These are phyloP conservation scores for Rhizopogon vulgaris DNA, from an alignment of 768 basidiomycete genomes.

Conservation along the genomic window DNA sequence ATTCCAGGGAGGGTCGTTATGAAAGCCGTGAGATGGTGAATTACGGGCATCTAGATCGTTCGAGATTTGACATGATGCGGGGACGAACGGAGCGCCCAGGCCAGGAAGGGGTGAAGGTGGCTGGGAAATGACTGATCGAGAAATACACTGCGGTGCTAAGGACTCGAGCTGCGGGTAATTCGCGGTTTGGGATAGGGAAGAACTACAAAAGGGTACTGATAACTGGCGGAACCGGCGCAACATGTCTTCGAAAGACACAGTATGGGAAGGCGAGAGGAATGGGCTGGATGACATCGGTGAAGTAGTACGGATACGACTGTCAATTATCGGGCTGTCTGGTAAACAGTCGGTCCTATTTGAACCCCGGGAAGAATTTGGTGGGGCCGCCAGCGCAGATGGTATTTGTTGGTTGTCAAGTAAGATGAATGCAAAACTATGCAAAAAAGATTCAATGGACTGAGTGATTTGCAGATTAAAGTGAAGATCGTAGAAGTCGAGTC, in stretches of 20 bases:
- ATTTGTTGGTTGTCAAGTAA: constrained; percentile 28
- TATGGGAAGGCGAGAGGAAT: not conserved
- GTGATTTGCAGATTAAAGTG: constrained; percentile 26
- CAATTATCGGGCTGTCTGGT: not conserved
- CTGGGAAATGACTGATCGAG: not conserved
- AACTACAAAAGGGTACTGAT: not conserved
- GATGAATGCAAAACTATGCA: constrained; percentile 14
- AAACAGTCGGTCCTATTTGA: constrained; percentile 22
- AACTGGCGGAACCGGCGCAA: constrained; percentile 8
- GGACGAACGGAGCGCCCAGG: not conserved
- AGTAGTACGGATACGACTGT: constrained; percentile 1
- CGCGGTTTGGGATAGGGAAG: not conserved
- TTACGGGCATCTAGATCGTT: not conserved
- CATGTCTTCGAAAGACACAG: constrained; percentile 1
- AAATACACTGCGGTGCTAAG: not conserved
- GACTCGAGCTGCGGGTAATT: not conserved
- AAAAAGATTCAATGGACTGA: constrained; percentile 4
- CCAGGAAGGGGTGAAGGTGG: not conserved
- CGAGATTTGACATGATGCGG: not conserved
- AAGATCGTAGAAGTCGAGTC: constrained; percentile 12
- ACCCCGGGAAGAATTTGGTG: constrained; percentile 1
- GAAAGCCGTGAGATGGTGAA: not conserved
- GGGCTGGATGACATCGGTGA: constrained; percentile 13
- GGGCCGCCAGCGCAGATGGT: constrained; percentile 21
- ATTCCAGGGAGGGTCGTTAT: constrained; percentile 25